Evolutionary conservation across 768 basidiomycete genomes (phyloP).

Genomic region (Paxillus ammoniavirescens): DNA sequence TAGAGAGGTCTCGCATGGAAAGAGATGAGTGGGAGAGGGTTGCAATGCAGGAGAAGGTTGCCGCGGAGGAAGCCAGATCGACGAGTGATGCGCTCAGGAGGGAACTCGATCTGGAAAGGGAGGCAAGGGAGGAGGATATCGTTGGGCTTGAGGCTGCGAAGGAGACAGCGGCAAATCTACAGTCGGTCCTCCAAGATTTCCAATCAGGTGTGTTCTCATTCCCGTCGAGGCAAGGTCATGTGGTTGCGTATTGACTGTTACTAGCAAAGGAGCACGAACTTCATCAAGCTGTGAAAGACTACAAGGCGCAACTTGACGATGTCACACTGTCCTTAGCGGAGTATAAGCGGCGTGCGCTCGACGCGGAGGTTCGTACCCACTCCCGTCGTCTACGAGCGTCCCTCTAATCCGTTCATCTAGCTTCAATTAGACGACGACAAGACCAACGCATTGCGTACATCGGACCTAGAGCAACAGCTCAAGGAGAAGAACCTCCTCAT

Average conservation of each 20-base stretch:
- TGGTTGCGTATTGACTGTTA: slow-evolving; percentile 3
- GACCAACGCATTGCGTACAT: slow-evolving; percentile 61
- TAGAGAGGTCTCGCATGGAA: slow-evolving; percentile 84
- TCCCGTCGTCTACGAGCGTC: neutral
- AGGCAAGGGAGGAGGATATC: slow-evolving; percentile 53
- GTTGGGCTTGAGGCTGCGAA: slow-evolving; percentile 62
- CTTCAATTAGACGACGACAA: slow-evolving; percentile 73
- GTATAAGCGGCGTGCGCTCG: slow-evolving; percentile 83
- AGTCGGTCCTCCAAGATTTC: slow-evolving; percentile 94
- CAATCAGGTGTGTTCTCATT: slow-evolving; percentile 66
- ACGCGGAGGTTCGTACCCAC: slow-evolving; percentile 68
- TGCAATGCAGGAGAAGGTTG: slow-evolving; percentile 62
- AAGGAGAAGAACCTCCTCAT: slow-evolving; percentile 96
- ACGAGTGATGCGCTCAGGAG: slow-evolving; percentile 53
- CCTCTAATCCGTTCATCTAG: slow-evolving; percentile 35
- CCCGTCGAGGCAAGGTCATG: neutral
- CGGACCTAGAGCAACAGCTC: slow-evolving; percentile 81
- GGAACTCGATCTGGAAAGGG: slow-evolving; percentile 66
- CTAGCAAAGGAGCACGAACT: slow-evolving; percentile 90
- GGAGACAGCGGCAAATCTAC: slow-evolving; percentile 79
- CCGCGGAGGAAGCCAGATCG: slow-evolving; percentile 68
- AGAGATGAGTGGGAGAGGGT: slow-evolving; percentile 69
- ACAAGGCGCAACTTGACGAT: slow-evolving; percentile 69
- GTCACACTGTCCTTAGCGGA: slow-evolving; percentile 81
- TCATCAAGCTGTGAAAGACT: slow-evolving; percentile 78